These are phyloP conservation scores for Cryoendolithus antarcticus DNA, from an alignment of 2,329 filamentous ascomycete genomes.

Conservation along the genomic window DNA sequence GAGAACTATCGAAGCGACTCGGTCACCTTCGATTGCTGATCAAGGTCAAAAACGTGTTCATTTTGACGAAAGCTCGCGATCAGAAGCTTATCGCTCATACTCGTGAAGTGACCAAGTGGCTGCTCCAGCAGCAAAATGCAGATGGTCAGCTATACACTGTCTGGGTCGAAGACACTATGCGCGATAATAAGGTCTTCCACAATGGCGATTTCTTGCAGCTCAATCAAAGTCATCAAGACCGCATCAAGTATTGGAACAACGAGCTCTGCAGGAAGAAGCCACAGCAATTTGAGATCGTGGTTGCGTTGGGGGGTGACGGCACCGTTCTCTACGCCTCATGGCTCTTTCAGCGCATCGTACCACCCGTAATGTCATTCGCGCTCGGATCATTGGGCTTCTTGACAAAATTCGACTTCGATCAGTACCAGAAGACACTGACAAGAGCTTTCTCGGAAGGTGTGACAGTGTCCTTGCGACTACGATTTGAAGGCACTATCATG, in stretches of 20 bases:
- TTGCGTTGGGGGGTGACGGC: slow-evolving; percentile 75
- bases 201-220: slow-evolving; percentile 54
- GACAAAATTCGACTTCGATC: slow-evolving; percentile 87
- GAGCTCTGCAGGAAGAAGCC: slow-evolving; percentile 65
- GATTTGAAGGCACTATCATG: slow-evolving; percentile 94
- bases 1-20: slow-evolving; percentile 76
- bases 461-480: slow-evolving; percentile 71
- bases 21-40: slow-evolving; percentile 74
- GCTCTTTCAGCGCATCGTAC: slow-evolving; percentile 91
- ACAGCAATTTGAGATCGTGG: slow-evolving; percentile 84
- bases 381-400: slow-evolving; percentile 87
- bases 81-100: slow-evolving; percentile 65
- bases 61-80: slow-evolving; percentile 89
- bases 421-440: slow-evolving; percentile 56
- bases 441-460: slow-evolving; percentile 71
- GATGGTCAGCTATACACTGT: slow-evolving; percentile 56
- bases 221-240: slow-evolving; percentile 38
- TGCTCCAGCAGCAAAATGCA: slow-evolving; percentile 56
- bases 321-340: slow-evolving; percentile 93
- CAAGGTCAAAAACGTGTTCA: slow-evolving; percentile 68
- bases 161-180: slow-evolving; percentile 64
- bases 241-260: slow-evolving; percentile 74
- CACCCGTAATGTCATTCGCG: slow-evolving; percentile 82
- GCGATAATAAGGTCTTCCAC: slow-evolving; percentile 62
- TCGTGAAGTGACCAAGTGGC: slow-evolving; percentile 65